Evolutionary conservation across 2,329 filamentous ascomycete species (phyloP), one percentile per base, ranked within the genome.

Genomic region (Mariannaea elegans): DNA sequence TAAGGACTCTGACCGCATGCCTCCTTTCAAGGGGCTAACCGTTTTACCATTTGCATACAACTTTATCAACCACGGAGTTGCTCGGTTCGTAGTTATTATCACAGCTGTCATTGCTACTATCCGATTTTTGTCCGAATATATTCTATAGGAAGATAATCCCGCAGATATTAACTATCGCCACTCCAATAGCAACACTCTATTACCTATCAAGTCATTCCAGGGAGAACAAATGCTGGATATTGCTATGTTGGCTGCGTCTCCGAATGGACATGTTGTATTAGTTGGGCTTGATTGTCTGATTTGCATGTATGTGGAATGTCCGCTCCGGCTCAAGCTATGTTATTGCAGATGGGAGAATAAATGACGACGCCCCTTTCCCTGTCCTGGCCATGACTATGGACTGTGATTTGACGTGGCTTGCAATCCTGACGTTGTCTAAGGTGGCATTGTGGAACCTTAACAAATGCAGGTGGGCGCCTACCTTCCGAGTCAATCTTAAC

Each of bases 211-310:
- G 49, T 87, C 86, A 2, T 72, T 93, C 10, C 79, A 80, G 23
- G 80, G 82, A 13, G 88, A 88, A 0, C 92, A 94, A 70, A 76
- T 79, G 7, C 80, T 94, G 12, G 91, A 94, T 69, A 81, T 94
- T 36, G 85, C 86, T 12, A 83, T 88, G 71, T 76, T 94, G 60
- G 76, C 82, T 5, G 82, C 88, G 13, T 90, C 86, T 7, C 78
- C 83, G 1, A 84, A 85, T 50, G 90, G 90, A 0, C 82, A 89
- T 52, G 76, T 94, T 19, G 84, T 89, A 5, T 91, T 90, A 2
- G 83, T 91, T 34, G 89, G 88, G 0, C 78, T 94, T 1, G 92
- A 94, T 69, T 83, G 90, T 47, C 80, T 82, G 10, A 87, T 93
- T 13, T 82, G n/a, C n/a, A n/a, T n/a, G 86, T 14, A 78, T 92